Evolutionary conservation across 345 rosid species (phyloP).

Genomic region (Gossypium anomalum): DNA sequence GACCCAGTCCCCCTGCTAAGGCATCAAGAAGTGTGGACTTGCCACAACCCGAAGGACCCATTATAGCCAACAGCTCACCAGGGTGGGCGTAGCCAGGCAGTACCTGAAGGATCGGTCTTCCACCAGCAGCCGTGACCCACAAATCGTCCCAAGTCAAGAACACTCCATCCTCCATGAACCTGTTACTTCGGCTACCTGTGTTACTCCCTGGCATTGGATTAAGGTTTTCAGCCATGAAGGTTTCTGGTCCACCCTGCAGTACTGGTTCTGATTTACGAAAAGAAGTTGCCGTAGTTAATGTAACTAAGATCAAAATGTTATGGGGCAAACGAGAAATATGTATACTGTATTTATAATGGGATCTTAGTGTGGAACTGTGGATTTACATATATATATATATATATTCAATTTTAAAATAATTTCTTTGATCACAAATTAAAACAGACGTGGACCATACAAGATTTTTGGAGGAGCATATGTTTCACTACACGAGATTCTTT

Average conservation of each 20-base stretch:
- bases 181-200: not conserved
- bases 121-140: constrained; percentile 30
- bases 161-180: constrained; percentile 9
- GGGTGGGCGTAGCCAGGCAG: constrained; percentile 44
- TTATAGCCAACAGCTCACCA: constrained; percentile 43
- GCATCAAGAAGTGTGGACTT: constrained; percentile 42
- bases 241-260: not conserved
- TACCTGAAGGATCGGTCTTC: constrained; percentile 33
- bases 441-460: too few relatives aligned
- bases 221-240: constrained; percentile 6
- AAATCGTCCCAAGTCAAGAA: constrained; percentile 41
- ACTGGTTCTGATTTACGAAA: too few relatives aligned
- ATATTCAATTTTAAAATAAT: too few relatives aligned
- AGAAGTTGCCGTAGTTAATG: too few relatives aligned
- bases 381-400: too few relatives aligned
- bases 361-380: too few relatives aligned
- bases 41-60: constrained; percentile 68
- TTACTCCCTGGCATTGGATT: not conserved
- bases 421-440: too few relatives aligned
- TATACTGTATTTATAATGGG: too few relatives aligned
- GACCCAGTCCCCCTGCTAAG: constrained; percentile 42
- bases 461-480: too few relatives aligned
- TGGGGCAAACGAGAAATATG: too few relatives aligned
- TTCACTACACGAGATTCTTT: too few relatives aligned
- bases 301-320: too few relatives aligned